These are phyloP conservation scores for Murraya koenigii DNA, from an alignment of 345 rosid species.

Conservation along the genomic window DNA sequence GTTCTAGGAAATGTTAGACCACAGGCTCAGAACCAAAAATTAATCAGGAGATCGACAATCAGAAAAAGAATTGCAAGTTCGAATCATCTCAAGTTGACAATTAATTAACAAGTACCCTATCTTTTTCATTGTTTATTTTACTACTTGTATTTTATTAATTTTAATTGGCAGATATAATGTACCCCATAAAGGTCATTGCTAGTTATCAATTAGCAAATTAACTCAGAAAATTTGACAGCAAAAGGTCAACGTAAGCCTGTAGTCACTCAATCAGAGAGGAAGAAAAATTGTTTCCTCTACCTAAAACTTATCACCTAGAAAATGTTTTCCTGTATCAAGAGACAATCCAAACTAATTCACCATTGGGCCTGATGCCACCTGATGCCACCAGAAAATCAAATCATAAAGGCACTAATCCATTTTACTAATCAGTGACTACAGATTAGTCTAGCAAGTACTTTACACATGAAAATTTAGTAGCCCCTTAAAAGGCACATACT, in stretches of 20 bases:
- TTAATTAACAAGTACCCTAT: not conserved
- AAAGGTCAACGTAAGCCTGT: no score
- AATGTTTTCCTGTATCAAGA: not conserved
- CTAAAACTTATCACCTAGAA: not conserved
- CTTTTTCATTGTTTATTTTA: not conserved
- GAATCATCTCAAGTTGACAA: no score
- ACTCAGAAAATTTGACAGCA: not conserved
- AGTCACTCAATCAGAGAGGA: not conserved
- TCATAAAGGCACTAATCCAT: no score
- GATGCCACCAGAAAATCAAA: not conserved
- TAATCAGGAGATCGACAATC: not conserved
- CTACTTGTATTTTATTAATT: not conserved
- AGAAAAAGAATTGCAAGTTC: not conserved
- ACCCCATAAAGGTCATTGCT: not conserved
- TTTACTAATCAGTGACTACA: no score
- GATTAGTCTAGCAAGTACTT: not conserved
- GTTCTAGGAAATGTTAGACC: constrained; percentile 14
- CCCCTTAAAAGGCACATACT: not conserved
- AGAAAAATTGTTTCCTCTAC: no score
- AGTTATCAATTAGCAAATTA: not conserved
- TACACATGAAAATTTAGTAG: not conserved
- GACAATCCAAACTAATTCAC: not conserved
- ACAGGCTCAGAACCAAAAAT: constrained; percentile 4
- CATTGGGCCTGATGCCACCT: not conserved
- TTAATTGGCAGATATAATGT: not conserved